Percentiles rank a stretch among this genome's conserved stretches.
phyloP scores from a whole-genome alignment of 352 stramenopile species.

The Phytophthora chlamydospora region DNA sequence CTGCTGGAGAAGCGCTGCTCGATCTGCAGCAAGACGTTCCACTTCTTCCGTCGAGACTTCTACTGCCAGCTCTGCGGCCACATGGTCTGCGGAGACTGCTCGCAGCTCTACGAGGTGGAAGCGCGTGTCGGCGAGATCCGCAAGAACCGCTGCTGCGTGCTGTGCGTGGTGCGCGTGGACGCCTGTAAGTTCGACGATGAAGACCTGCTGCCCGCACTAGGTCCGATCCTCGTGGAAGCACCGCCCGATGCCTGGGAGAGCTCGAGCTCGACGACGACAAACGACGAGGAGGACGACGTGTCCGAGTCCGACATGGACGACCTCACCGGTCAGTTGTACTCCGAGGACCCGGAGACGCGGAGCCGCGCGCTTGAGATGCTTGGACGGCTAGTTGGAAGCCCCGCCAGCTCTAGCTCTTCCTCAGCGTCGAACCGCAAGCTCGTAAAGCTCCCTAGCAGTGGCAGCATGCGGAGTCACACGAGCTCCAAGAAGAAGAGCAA shows the following conservation, averaged over 20 bases:
- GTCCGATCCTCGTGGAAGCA: constrained; percentile 44
- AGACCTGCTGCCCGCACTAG: constrained; percentile 48
- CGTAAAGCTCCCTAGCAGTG: constrained; percentile 22
- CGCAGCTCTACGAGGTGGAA: constrained; percentile 56
- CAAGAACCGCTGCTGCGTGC: constrained; percentile 51
- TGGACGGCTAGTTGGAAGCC: constrained; percentile 39
- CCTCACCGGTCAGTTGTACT: constrained; percentile 47
- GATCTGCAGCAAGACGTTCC: constrained; percentile 61
- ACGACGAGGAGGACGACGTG: constrained; percentile 34
- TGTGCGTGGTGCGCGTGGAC: constrained; percentile 64
- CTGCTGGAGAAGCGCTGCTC: constrained; percentile 38
- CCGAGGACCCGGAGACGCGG: constrained; percentile 41
- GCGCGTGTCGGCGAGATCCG: constrained; percentile 47
- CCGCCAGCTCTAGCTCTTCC: constrained; percentile 22
- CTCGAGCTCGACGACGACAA: constrained; percentile 12
- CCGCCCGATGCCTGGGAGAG: constrained; percentile 47
- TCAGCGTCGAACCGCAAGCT: constrained; percentile 23
- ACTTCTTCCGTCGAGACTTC: constrained; percentile 52
- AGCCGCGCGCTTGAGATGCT: constrained; percentile 58
- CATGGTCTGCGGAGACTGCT: constrained; percentile 57
- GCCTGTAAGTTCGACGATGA: constrained; percentile 59
- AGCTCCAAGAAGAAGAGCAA: constrained; percentile 13
- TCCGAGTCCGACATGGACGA: constrained; percentile 33
- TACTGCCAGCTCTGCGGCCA: constrained; percentile 67
- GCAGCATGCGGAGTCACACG: constrained; percentile 3